phyloP scores from a whole-genome alignment of 805 yeast species.

The Saturnispora ahearnii region DNA sequence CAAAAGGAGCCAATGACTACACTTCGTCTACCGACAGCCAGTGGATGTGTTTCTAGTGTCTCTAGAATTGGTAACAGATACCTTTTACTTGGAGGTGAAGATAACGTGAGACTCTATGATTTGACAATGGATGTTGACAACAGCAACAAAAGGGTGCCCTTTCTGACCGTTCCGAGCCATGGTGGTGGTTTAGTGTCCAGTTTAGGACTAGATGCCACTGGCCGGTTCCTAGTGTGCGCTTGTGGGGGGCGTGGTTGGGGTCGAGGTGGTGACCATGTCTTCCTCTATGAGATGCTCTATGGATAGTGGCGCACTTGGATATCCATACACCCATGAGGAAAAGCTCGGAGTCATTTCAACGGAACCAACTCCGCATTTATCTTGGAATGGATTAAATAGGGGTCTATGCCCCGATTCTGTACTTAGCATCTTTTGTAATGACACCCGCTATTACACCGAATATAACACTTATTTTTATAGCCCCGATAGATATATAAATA shows the following conservation, averaged over 20 bases:
- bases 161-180: constrained; percentile 90
- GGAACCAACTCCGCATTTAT: background rate
- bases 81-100: constrained; percentile 79
- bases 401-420: background rate
- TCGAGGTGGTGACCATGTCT: constrained; percentile 72
- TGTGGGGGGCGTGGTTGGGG: constrained; percentile 97
- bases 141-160: constrained; percentile 47
- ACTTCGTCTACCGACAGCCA: constrained; percentile 70
- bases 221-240: constrained; percentile 79
- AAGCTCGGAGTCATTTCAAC: background rate
- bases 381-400: background rate
- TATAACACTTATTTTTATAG: background rate
- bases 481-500: background rate
- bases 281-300: constrained; percentile 23
- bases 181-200: constrained; percentile 85
- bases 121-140: constrained; percentile 31
- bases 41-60: constrained; percentile 77
- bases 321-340: background rate
- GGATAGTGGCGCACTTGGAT: background rate
- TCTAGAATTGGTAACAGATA: constrained; percentile 28
- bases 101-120: constrained; percentile 83
- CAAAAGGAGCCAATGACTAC: constrained; percentile 38
- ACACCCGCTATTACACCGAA: background rate
- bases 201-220: constrained; percentile 42
- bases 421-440: background rate